A percentile compares a stretch with the other conserved stretches of the same genome.
phyloP scores from a whole-genome alignment of 2,329 filamentous ascomycete genomes.

The Pseudogymnoascus sp. region DNA sequence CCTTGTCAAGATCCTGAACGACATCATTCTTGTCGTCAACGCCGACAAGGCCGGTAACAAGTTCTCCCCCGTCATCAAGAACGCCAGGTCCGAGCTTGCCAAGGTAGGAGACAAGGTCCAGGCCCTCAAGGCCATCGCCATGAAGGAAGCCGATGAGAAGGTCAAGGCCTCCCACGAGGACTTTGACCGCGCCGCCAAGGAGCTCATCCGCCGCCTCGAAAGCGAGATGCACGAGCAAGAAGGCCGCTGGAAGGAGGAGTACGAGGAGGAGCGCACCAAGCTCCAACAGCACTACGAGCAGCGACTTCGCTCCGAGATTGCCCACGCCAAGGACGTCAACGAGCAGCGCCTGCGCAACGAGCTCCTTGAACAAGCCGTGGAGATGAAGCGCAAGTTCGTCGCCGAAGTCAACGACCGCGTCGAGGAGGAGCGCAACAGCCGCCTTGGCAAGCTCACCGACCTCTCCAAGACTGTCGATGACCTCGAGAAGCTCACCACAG shows the following conservation, averaged over 20 bases:
- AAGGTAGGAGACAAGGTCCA: conserved; percentile 73
- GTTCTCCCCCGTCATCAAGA: conserved; percentile 69
- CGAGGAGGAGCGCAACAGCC: conserved; percentile 78
- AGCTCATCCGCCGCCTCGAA: conserved; percentile 84
- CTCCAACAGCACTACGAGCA: conserved; percentile 71
- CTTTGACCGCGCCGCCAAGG: conserved; percentile 79
- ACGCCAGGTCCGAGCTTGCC: conserved; percentile 75
- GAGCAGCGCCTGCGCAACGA: conserved; percentile 78
- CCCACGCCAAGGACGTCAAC: conserved; percentile 69
- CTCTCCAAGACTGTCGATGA: conserved; percentile 70
- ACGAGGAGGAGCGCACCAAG: conserved; percentile 75
- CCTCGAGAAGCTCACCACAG: conserved; percentile 76
- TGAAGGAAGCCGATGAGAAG: conserved; percentile 64
- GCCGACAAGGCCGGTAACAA: conserved; percentile 70
- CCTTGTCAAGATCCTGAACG: conserved; percentile 89
- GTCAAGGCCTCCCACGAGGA: conserved; percentile 52
- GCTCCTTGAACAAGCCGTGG: conserved; percentile 82
- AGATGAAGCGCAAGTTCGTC: conserved; percentile 77
- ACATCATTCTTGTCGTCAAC: conserved; percentile 89
- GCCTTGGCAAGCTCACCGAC: conserved; percentile 76
- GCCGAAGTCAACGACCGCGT: conserved; percentile 71
- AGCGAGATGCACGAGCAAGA: conserved; percentile 74
- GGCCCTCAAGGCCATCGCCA: conserved; percentile 60
- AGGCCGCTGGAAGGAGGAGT: conserved; percentile 75
- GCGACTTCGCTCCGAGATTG: conserved; percentile 68